These are phyloP conservation scores for Tetrahymena thermophila DNA, from an alignment of 73 alveolate genomes.

Conservation along the genomic window DNA sequence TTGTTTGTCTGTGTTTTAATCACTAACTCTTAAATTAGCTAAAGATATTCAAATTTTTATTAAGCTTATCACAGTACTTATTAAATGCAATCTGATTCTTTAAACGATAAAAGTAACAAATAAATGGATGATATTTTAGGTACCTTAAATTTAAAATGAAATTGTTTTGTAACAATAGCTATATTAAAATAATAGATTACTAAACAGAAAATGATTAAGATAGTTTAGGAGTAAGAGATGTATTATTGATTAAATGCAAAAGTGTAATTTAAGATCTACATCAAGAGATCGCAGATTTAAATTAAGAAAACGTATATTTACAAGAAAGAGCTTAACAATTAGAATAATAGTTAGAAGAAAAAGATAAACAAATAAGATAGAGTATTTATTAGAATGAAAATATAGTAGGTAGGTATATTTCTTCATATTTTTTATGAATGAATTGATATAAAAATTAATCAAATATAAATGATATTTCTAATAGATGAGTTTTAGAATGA, in stretches of 20 bases:
- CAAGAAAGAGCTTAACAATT: background rate
- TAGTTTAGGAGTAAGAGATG: constrained; percentile 1
- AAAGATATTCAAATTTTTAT: background rate
- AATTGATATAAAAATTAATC: background rate
- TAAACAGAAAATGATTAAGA: background rate
- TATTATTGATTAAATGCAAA: background rate
- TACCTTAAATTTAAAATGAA: background rate
- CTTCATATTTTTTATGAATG: background rate
- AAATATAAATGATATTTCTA: background rate
- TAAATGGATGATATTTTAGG: background rate
- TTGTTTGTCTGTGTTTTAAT: background rate
- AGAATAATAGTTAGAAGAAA: background rate
- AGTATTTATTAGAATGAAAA: background rate
- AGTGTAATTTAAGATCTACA: background rate
- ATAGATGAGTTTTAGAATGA: background rate
- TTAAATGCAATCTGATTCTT: background rate
- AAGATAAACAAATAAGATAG: background rate
- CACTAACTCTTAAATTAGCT: background rate
- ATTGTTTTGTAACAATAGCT: background rate
- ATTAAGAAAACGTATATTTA: background rate
- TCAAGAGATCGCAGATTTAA: background rate
- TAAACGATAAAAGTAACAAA: background rate
- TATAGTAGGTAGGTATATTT: background rate
- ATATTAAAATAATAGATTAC: background rate
- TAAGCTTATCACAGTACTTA: background rate